Conservation (phyloP, 139 green algal species). For the Chlamydomonas schloesseri region DNA sequence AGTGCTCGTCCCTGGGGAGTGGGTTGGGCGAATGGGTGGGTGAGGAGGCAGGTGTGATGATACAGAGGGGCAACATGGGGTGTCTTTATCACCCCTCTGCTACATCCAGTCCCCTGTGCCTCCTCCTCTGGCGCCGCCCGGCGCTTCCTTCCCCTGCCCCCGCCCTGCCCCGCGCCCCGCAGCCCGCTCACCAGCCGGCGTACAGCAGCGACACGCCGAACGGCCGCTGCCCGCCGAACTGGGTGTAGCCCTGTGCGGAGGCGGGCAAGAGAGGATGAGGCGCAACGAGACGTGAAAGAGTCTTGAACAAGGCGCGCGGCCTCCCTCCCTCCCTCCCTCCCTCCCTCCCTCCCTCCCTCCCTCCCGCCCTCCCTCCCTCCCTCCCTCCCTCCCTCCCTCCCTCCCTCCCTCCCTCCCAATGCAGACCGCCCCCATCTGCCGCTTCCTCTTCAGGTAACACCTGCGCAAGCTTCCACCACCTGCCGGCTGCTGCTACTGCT, state of each 20-base stretch:
- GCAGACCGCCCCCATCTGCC: too few species aligned
- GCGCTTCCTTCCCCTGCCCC: too few species aligned
- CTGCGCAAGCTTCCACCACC: too few species aligned
- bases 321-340: too few species aligned
- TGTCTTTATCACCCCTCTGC: too few species aligned
- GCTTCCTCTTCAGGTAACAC: too few species aligned
- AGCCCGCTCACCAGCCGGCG: constrained; percentile 87
- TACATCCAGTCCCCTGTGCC: not conserved
- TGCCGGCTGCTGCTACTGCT: too few species aligned
- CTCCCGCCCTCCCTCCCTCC: not conserved
- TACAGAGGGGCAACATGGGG: too few species aligned
- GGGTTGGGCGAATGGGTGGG: not conserved
- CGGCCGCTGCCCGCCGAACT: constrained; percentile 96
- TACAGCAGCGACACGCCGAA: constrained; percentile 99
- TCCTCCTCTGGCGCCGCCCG: too few species aligned
- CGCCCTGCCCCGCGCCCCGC: not conserved
- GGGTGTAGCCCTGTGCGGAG: constrained; percentile 89
- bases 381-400: not conserved
- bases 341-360: too few species aligned
- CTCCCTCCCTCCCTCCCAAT: too few species aligned
- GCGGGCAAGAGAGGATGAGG: not conserved
- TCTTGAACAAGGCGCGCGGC: too few species aligned
- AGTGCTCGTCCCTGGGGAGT: constrained; percentile 86
- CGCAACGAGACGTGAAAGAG: not conserved
- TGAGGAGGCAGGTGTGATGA: not conserved